These are phyloP conservation scores for Diversispora epigaea DNA, from an alignment of 192 early-diverging fungal genomes.

Conservation along the genomic window DNA sequence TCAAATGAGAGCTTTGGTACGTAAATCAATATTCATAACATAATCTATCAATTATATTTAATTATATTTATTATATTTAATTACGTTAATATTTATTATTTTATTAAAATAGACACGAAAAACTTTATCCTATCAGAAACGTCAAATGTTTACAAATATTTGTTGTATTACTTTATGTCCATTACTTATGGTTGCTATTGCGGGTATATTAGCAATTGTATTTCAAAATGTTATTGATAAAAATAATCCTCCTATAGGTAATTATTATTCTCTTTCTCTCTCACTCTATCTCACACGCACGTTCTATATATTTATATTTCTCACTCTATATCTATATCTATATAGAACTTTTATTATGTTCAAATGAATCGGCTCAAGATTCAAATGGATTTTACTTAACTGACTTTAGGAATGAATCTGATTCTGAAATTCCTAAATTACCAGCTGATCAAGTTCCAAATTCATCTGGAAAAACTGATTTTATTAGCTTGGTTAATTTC, in stretches of 20 bases:
- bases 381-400: conserved; percentile 31
- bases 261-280: neutral
- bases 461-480: conserved; percentile 33
- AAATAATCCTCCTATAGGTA: conserved; percentile 46
- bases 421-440: conserved; percentile 37
- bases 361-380: conserved; percentile 39
- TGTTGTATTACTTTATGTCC: conserved; percentile 70
- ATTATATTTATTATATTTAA: neutral
- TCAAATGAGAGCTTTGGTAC: conserved; percentile 25
- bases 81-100: neutral
- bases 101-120: conserved; percentile 47
- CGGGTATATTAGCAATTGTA: conserved; percentile 53
- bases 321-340: neutral
- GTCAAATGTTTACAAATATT: conserved; percentile 71
- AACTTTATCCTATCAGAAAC: conserved; percentile 67
- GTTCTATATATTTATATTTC: neutral
- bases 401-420: too few relatives aligned
- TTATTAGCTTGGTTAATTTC: conserved; percentile 43
- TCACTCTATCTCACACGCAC: neutral
- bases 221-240: conserved; percentile 56
- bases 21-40: neutral
- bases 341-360: conserved; percentile 53
- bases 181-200: conserved; percentile 66
- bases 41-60: neutral
- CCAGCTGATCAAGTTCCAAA: conserved; percentile 39